Evolutionary conservation across 1,284 basidiomycete species (phyloP), one percentile per base, ranked within the genome.

Genomic region (Malassezia yamatoensis): DNA sequence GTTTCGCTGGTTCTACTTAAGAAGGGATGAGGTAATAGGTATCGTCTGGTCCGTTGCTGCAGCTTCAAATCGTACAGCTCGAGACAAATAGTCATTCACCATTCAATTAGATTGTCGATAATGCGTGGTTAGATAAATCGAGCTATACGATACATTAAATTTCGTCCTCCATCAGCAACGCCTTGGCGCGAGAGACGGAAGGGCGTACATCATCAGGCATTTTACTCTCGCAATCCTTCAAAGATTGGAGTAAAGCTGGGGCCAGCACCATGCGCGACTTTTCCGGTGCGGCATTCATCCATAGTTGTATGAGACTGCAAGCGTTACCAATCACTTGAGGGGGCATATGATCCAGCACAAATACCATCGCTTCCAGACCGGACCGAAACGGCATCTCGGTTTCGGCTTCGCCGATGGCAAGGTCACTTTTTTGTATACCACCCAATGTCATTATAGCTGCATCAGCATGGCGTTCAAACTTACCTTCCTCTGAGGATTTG

Each of bases 1-100:
- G 44, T 11, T 49, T 58, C 21, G 55, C 55, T 16, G 41, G 37
- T 34, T 51, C 50, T 8, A 46, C 40, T 18, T 57, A 48, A 57
- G 24, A 29, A 29, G 24, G 24, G 3, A n/a, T 20, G 11, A 8
- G 20, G 20, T 48, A 29, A 29, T 29, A 29, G 24, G 24, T 29
- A 29, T 29, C 7, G 24, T 29, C 24, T 29, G 24, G 24, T 29
- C 24, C 24, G 24, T 29, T 29, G 7, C 24, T 29, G 24, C 24
- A 29, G 24, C 24, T 7, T 29, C 24, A 4, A 29, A 29, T 29
- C 7, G 24, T 29, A 7, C 24, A 29, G 24, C 7, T 29, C 4
- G 24, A 29, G 24, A 29, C 24, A 29, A 29, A 29, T 29, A 29
- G 24, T 29, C 24, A 29, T 29, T 7, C 7, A 29, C 3, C 24